Evolutionary conservation across 2,329 filamentous ascomycete genomes (phyloP).

Genomic region (Bipolaris zeicola): DNA sequence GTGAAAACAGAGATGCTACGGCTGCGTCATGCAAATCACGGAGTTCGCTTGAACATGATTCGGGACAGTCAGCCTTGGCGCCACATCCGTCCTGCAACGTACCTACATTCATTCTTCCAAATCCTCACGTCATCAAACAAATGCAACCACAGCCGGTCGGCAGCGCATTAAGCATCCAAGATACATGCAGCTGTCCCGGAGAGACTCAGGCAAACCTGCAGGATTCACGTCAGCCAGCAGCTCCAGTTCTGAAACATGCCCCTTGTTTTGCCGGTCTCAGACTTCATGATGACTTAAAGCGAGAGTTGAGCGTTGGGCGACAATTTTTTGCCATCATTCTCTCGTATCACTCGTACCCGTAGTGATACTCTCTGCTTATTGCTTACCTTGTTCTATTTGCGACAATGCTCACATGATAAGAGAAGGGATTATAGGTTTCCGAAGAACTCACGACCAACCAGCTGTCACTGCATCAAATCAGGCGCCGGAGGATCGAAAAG

Average conservation of each 20-base stretch:
- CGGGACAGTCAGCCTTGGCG: not conserved
- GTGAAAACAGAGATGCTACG: not conserved
- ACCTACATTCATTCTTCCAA: not conserved
- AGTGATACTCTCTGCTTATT: not conserved
- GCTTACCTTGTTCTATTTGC: not conserved
- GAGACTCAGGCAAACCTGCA: not conserved
- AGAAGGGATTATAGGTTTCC: not conserved
- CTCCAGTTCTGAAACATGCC: slow-evolving; percentile 8
- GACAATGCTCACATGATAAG: not conserved
- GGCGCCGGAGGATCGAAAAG: not conserved
- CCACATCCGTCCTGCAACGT: not conserved
- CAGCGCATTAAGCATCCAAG: not conserved
- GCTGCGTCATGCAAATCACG: slow-evolving; percentile 2
- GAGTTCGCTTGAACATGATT: not conserved
- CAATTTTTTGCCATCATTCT: not conserved
- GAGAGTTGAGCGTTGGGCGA: not conserved
- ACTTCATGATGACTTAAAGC: slow-evolving; percentile 1
- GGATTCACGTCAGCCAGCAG: not conserved
- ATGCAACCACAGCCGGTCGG: not conserved
- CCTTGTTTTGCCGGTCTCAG: slow-evolving; percentile 8
- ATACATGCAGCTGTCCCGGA: not conserved
- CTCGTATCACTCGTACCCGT: not conserved
- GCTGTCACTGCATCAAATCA: not conserved
- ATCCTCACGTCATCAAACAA: not conserved
- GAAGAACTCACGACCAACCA: not conserved